These are phyloP conservation scores for Amanita pallidorosea DNA, from an alignment of 768 basidiomycete genomes.

Conservation along the genomic window DNA sequence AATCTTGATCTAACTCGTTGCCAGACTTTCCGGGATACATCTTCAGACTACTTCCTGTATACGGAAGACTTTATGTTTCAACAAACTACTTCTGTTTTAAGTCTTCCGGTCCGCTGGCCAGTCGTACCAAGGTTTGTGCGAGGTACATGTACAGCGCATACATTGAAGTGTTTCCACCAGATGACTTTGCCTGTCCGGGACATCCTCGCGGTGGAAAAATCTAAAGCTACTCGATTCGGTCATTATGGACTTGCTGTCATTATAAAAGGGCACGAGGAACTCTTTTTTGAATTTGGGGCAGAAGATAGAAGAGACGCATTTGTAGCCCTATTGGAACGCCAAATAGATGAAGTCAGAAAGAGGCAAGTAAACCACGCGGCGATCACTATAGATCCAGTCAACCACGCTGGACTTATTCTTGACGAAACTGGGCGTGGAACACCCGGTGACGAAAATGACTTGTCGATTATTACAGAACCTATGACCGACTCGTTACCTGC, in stretches of 20 bases:
- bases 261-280: conserved; percentile 92
- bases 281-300: conserved; percentile 90
- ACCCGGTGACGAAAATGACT: conserved; percentile 24
- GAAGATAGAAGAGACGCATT: conserved; percentile 76
- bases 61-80: conserved; percentile 85
- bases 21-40: conserved; percentile 88
- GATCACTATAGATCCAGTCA: conserved; percentile 33
- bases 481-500: conserved; percentile 68
- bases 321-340: conserved; percentile 60
- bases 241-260: conserved; percentile 85
- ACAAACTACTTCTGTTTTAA: conserved; percentile 92
- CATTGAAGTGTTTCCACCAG: conserved; percentile 28
- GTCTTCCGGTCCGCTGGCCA: conserved; percentile 68
- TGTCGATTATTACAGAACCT: conserved; percentile 39
- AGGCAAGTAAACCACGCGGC: conserved; percentile 35
- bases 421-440: conserved; percentile 69
- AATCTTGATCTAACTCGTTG: conserved; percentile 3
- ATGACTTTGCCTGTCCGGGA: conserved; percentile 94
- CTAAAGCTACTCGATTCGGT: conserved; percentile 82
- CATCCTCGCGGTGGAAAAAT: conserved; percentile 73
- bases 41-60: conserved; percentile 81
- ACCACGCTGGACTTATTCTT: conserved; percentile 67
- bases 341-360: conserved; percentile 63
- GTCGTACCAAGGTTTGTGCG: conserved; percentile 68
- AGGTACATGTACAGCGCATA: background rate